Evolutionary conservation across 495 filamentous ascomycete genomes (phyloP), one percentile per base, ranked within the genome.

Genomic region (Xylaria intraflava): DNA sequence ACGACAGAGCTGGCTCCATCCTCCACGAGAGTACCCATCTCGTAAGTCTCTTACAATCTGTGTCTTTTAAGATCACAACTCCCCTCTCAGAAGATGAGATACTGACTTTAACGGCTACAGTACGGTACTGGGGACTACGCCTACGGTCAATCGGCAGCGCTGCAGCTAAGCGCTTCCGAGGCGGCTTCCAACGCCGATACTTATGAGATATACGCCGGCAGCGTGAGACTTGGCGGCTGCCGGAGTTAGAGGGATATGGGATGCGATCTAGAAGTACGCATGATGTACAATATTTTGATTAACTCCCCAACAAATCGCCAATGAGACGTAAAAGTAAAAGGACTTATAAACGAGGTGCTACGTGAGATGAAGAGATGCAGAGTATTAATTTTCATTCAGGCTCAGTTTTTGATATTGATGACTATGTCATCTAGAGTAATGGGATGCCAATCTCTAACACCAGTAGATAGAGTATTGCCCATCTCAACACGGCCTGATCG

Each of bases 1-100:
- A 64, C 47, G 63, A 66, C 46, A 57, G 51, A n/a, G 63, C 51
- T 16, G 63, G 63, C 39, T 59, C 55, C 45, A 66, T 66, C 55
- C 51, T 66, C 4, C 63, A 66, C 41, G 63, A 64, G 55, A 57
- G 61, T 29, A 61, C 61, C n/a, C 62, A 65, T 46, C 51, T 65
- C 30, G 52, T 55, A 26, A 41, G 52, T 36, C 14, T 19, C 14
- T 14, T 47, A 3, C 31, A 12, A n/a, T 12, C 11, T 35, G 31
- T 11, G 31, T 12, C 27, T n/a, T n/a, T n/a, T n/a, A n/a, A n/a
- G n/a, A n/a, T n/a, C n/a, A n/a, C 24, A 16, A 46, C 30, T 36
- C 11, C 9, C 10, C 20, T 24, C 31, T 6, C 19, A 19, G 10
- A 10, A 42, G 38, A 3, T 29, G 6, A 11, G 17, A 10, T 39